Base-by-base conservation (phyloP, 805 yeast genomes). In the Candida chauliodis region DNA sequence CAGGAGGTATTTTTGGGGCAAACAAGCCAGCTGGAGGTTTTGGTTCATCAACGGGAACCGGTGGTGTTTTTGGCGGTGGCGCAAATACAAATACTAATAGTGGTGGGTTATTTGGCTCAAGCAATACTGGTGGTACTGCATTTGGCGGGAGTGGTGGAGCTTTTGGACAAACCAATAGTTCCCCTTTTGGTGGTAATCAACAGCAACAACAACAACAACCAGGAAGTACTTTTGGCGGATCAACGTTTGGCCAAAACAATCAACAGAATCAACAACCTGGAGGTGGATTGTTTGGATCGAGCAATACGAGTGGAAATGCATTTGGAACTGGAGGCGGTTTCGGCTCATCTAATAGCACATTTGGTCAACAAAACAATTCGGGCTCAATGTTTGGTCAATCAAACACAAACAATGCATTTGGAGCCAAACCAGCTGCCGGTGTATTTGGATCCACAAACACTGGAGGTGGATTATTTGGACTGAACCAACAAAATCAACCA, bases 61-160 rank as follows among this genome's bases (percentile, higher is more conserved):
- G 37, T 25, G 47, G 43, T 32, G 44, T 48, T 37, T 37, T 50
- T 19, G 53, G 58, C 17, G n/a, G 61, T 7, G 21, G 35, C 8
- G 8, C 20, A 6, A 24, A 24, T 24, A 24, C 27, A 24, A 30
- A 19, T 30, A 41, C 42, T 20, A n/a, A n/a, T n/a, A 45, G 53
- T 7, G 46, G 55, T 19, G 63, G 65, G 24, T 44, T 52, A 8
- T 65, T 65, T 47, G 69, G 70, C 8, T 52, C 52, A 18, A 55
- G 44, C 34, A 53, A 48, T 17, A 41, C 45, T 18, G 39, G 16
- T 18, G 18, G 23, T 10, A 21, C 10, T 18, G 26, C 33, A 15
- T 51, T 53, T 47, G 56, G 56, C 8, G 16, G 19, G 15, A 34
- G 21, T 25, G 23, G 30, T 21, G 28, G 47, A 38, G 30, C 22